Percentiles rank a stretch among this genome's conserved stretches.
phyloP scores from a whole-genome alignment of 2,329 filamentous ascomycete genomes.

The Elsinoe arachidis region DNA sequence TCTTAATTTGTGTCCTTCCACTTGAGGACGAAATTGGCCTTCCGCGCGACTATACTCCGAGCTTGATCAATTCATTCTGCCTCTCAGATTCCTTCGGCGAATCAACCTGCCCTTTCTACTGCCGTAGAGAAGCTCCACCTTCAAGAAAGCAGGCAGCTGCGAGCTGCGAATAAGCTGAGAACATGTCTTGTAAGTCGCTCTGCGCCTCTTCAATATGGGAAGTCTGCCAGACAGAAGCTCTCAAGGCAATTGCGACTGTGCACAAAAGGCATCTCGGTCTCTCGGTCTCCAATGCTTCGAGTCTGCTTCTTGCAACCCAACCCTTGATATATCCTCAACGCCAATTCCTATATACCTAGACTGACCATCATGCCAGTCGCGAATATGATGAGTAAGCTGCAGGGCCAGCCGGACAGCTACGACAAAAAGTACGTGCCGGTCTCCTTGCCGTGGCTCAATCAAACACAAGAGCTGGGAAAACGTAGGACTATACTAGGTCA shows the following conservation, averaged over 20 bases:
- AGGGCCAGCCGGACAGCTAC: constrained; percentile 95
- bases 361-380: constrained; percentile 49
- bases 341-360: neutral
- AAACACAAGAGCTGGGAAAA: constrained; percentile 24
- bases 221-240: no score
- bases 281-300: no score
- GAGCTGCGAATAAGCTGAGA: neutral
- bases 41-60: neutral
- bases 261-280: no score
- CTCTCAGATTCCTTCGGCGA: no score
- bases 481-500: neutral
- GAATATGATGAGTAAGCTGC: constrained; percentile 89
- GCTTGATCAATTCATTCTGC: no score
- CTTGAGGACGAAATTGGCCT: neutral
- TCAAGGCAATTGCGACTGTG: no score
- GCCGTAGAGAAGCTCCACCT: neutral
- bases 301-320: neutral
- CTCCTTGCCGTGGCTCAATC: neutral
- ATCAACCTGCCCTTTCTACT: no score
- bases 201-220: neutral
- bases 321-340: neutral
- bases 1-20: neutral
- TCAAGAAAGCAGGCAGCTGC: neutral
- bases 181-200: neutral
- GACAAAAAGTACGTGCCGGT: constrained; percentile 72